phyloP scores from a whole-genome alignment of 805 yeast genomes.

The Kodamaea leandrae region DNA sequence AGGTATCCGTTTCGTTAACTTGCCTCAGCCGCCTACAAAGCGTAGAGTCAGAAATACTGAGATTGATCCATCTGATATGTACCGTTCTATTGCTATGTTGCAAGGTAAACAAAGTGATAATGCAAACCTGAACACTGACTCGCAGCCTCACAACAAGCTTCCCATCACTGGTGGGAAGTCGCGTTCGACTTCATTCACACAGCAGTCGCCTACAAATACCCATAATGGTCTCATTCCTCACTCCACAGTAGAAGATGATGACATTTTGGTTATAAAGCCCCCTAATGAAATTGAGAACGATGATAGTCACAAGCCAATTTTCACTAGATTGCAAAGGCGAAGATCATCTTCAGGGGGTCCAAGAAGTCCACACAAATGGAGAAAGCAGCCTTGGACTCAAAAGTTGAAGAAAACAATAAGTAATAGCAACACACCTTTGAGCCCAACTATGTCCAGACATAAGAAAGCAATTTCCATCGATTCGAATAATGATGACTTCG shows the following conservation, averaged over 20 bases:
- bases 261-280: slow-evolving; percentile 71
- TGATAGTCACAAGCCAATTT: slow-evolving; percentile 31
- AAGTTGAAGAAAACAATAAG: slow-evolving; percentile 25
- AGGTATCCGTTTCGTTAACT: slow-evolving; percentile 56
- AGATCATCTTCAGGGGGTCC: slow-evolving; percentile 17
- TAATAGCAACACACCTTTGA: slow-evolving; percentile 12
- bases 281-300: slow-evolving; percentile 67
- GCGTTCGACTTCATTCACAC: slow-evolving; percentile 7
- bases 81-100: slow-evolving; percentile 77
- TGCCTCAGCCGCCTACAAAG: slow-evolving; percentile 53
- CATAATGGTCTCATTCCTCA: slow-evolving; percentile 3
- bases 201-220: slow-evolving; percentile 9
- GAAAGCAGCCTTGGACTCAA: slow-evolving; percentile 19
- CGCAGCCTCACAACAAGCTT: slow-evolving; percentile 80
- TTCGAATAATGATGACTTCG: slow-evolving; percentile 12
- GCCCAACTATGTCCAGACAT: slow-evolving; percentile 1
- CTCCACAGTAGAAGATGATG: slow-evolving; percentile 57
- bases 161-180: slow-evolving; percentile 58
- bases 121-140: slow-evolving; percentile 15
- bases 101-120: slow-evolving; percentile 44
- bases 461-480: slow-evolving; percentile 2
- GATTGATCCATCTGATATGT: slow-evolving; percentile 79
- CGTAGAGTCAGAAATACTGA: slow-evolving; percentile 29
- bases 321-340: slow-evolving; percentile 23
- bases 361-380: slow-evolving; percentile 10